These are phyloP conservation scores for Colletotrichum orchidophilum DNA, from an alignment of 2,329 filamentous ascomycete species.

Conservation along the genomic window DNA sequence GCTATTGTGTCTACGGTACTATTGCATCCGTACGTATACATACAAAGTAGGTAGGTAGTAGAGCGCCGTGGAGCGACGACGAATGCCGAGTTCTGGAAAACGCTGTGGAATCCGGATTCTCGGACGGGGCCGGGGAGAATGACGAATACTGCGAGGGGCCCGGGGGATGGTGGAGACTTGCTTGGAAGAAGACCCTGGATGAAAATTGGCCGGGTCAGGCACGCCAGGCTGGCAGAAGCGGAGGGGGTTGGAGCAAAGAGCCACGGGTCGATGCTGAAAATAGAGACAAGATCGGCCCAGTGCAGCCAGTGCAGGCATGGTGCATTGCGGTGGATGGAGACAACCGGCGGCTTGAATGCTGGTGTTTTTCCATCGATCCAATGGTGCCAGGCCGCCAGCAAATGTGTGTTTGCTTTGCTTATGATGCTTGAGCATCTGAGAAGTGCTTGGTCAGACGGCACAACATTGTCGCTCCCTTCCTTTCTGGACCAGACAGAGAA, in stretches of 20 bases:
- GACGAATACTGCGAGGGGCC: constrained; percentile 18
- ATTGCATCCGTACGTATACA: no score
- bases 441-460: not conserved
- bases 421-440: not conserved
- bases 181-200: constrained; percentile 30
- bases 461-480: not conserved
- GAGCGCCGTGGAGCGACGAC: not conserved
- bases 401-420: not conserved
- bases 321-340: constrained; percentile 11
- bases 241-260: constrained; percentile 10
- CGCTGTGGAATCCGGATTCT: constrained; percentile 27
- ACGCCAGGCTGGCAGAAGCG: constrained; percentile 1
- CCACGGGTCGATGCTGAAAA: constrained; percentile 28
- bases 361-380: not conserved
- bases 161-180: constrained; percentile 6
- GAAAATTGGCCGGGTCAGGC: constrained; percentile 9
- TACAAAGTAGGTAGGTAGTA: no score
- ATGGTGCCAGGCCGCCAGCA: not conserved
- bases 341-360: not conserved
- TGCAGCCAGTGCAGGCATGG: constrained; percentile 21
- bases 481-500: not conserved
- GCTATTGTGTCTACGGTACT: not conserved
- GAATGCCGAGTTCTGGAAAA: constrained; percentile 18
- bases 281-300: constrained; percentile 29
- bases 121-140: constrained; percentile 4